These are phyloP conservation scores for Urtica urens DNA, from an alignment of 306 rosid genomes.

Conservation along the genomic window DNA sequence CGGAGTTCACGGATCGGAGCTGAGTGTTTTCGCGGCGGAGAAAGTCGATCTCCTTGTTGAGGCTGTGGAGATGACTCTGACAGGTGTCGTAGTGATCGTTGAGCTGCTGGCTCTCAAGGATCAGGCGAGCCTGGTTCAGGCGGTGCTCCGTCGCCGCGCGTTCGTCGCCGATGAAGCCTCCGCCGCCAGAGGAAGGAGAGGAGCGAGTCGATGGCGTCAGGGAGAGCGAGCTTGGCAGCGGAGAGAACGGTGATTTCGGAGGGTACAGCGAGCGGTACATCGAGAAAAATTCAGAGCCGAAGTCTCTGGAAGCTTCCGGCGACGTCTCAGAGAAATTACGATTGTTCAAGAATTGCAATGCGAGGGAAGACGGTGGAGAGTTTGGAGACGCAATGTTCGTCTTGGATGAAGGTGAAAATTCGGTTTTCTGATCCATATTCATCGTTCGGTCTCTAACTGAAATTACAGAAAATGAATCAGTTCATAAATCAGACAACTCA, in stretches of 20 bases:
- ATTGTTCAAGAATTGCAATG: not conserved
- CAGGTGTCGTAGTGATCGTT: slow-evolving; percentile 22
- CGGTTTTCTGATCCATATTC: slow-evolving; percentile 21
- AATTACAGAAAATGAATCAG: not conserved
- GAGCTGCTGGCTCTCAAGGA: slow-evolving; percentile 27
- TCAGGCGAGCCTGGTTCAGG: slow-evolving; percentile 32
- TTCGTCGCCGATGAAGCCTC: slow-evolving; percentile 1
- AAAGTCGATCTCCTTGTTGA: slow-evolving; percentile 18
- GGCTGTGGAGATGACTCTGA: slow-evolving; percentile 21
- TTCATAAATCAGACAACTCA: not conserved
- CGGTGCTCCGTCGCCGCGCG: slow-evolving; percentile 18
- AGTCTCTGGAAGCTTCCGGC: slow-evolving; percentile 10
- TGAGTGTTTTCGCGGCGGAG: slow-evolving; percentile 32
- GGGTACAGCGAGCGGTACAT: slow-evolving; percentile 30
- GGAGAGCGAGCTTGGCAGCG: slow-evolving; percentile 25
- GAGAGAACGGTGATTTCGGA: slow-evolving; percentile 24
- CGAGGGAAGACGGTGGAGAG: slow-evolving; percentile 1
- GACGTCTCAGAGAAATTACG: not conserved
- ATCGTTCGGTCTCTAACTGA: not conserved
- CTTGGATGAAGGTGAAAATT: slow-evolving; percentile 17
- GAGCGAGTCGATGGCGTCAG: slow-evolving; percentile 37
- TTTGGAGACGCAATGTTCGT: slow-evolving; percentile 7
- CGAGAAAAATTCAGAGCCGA: slow-evolving; percentile 23
- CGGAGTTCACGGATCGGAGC: slow-evolving; percentile 29
- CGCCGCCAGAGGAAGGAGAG: slow-evolving; percentile 6